These are phyloP conservation scores for Cladobotryum mycophilum DNA, from an alignment of 2,329 filamentous ascomycete species.

Conservation along the genomic window DNA sequence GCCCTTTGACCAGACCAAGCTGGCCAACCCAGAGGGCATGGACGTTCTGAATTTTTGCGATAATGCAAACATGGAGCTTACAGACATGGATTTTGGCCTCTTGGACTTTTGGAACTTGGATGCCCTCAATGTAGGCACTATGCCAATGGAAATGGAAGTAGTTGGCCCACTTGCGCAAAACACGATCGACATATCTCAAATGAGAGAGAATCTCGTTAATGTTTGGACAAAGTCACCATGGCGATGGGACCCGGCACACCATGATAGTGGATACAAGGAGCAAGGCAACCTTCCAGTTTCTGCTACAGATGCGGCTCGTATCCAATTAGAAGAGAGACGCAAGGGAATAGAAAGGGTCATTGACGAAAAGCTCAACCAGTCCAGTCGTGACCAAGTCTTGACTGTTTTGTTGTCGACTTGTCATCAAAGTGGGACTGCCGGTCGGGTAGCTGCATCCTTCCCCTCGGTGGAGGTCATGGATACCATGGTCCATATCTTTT, in stretches of 20 bases:
- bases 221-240: slow-evolving; percentile 46
- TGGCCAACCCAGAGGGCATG: slow-evolving; percentile 35
- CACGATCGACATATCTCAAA: slow-evolving; percentile 37
- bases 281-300: slow-evolving; percentile 40
- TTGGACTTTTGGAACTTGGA: slow-evolving; percentile 45
- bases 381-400: slow-evolving; percentile 55
- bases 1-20: slow-evolving; percentile 29
- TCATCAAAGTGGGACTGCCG: slow-evolving; percentile 42
- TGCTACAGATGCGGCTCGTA: slow-evolving; percentile 29
- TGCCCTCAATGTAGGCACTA: slow-evolving; percentile 3
- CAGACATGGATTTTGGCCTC: slow-evolving; percentile 46
- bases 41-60: slow-evolving; percentile 45
- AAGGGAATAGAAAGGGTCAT: slow-evolving; percentile 34
- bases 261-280: slow-evolving; percentile 39
- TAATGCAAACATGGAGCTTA: slow-evolving; percentile 43
- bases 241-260: slow-evolving; percentile 42
- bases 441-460: slow-evolving; percentile 53
- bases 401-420: slow-evolving; percentile 57
- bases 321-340: slow-evolving; percentile 33
- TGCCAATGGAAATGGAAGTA: slow-evolving; percentile 1
- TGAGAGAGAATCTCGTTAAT: slow-evolving; percentile 41
- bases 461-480: slow-evolving; percentile 56
- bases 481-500: slow-evolving; percentile 54
- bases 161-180: slow-evolving; percentile 25
- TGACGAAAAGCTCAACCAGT: slow-evolving; percentile 37